phyloP scores from a whole-genome alignment of 345 rosid species.

The Syzygium grande region DNA sequence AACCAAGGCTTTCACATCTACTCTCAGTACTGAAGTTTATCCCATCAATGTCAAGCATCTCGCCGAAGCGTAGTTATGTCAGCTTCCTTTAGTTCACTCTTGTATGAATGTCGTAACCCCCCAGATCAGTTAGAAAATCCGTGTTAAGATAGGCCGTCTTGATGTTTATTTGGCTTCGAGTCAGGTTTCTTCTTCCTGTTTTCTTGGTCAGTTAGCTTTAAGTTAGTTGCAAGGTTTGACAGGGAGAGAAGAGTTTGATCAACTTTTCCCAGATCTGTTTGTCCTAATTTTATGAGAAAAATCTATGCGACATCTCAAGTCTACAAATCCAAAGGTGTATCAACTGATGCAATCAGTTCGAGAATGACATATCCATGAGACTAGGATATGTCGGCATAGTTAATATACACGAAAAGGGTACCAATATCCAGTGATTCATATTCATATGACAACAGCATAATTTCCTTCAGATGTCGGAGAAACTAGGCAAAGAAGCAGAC shows the following conservation, averaged over 20 bases:
- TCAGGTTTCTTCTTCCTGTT: background rate
- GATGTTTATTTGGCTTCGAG: background rate
- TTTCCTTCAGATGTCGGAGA: background rate
- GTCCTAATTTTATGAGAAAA: background rate
- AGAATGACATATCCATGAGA: background rate
- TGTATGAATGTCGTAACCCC: background rate
- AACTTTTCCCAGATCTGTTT: background rate
- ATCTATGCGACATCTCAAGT: background rate
- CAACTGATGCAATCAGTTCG: background rate
- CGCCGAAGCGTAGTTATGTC: background rate
- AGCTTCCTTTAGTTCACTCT: background rate
- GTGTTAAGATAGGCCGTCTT: background rate
- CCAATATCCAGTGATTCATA: background rate
- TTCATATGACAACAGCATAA: background rate
- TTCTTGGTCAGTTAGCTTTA: background rate
- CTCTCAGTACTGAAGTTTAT: constrained; percentile 20
- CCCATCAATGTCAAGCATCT: constrained; percentile 37
- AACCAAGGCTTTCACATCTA: constrained; percentile 33
- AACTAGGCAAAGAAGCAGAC: background rate
- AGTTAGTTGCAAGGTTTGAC: background rate
- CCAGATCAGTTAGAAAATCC: background rate
- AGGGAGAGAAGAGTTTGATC: background rate
- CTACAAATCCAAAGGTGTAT: background rate
- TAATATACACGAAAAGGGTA: background rate
- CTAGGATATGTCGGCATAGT: background rate